Evolutionary conservation across 306 rosid genomes (phyloP).

Genomic region (Prunus persica): DNA sequence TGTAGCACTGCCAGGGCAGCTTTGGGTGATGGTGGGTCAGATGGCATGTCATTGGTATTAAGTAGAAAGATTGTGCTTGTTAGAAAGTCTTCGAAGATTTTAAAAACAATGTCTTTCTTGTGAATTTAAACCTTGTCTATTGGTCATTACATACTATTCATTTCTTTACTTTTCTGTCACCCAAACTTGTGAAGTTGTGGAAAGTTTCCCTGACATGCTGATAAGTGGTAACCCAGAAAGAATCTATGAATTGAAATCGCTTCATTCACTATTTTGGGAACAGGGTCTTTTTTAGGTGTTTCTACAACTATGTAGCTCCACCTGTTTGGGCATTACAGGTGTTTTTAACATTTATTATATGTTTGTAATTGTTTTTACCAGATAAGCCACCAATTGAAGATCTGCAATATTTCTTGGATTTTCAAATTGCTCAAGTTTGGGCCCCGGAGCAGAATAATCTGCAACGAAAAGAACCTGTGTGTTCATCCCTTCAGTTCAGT

Average conservation of each 20-base stretch:
- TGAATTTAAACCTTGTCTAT: background rate
- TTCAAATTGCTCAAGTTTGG: constrained; percentile 86
- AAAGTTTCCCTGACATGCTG: too few relatives aligned
- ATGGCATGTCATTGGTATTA: background rate
- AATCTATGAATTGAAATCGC: background rate
- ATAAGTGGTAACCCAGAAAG: background rate
- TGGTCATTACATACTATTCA: background rate
- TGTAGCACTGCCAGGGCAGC: background rate
- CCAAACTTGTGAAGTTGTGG: background rate
- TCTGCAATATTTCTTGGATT: constrained; percentile 92
- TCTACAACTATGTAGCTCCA: background rate
- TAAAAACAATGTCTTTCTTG: background rate
- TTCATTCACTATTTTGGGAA: background rate
- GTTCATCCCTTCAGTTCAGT: constrained; percentile 85
- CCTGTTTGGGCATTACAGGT: background rate
- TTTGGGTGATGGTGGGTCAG: background rate
- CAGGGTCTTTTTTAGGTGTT: background rate
- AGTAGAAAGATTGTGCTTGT: background rate
- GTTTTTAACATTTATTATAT: constrained; percentile 7
- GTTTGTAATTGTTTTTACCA: constrained; percentile 32
- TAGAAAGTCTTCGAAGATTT: background rate
- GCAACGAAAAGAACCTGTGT: constrained; percentile 93
- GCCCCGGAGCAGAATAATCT: constrained; percentile 84
- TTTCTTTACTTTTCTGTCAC: background rate
- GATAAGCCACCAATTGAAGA: constrained; percentile 97